Evolutionary conservation across 2,329 filamentous ascomycete species (phyloP).

Genomic region (Aspergillus proliferans): DNA sequence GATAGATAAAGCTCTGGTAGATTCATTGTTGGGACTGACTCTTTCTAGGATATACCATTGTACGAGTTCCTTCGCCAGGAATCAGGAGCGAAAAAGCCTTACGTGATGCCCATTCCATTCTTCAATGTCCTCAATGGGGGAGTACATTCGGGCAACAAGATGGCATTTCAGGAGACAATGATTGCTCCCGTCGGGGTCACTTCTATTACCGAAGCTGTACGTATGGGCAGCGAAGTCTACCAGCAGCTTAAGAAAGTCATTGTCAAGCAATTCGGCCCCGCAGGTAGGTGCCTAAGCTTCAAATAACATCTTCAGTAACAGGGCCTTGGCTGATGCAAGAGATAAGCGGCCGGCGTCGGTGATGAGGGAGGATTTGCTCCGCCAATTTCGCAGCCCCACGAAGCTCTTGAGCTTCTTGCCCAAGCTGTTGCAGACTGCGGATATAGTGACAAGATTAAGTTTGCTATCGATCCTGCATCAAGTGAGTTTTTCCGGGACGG

Average conservation of each 20-base stretch:
- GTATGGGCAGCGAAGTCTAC: slow-evolving; percentile 29
- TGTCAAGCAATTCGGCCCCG: slow-evolving; percentile 21
- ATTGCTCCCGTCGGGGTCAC: slow-evolving; percentile 9
- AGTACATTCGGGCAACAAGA: slow-evolving; percentile 30
- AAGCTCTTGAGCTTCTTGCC: slow-evolving; percentile 29
- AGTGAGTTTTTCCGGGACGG: slow-evolving; percentile 32
- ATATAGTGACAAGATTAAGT: slow-evolving; percentile 30
- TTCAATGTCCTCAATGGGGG: slow-evolving; percentile 55
- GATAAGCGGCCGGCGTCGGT: slow-evolving; percentile 19
- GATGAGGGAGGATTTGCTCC: slow-evolving; percentile 35
- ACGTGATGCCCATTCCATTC: slow-evolving; percentile 51
- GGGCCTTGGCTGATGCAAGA: background rate
- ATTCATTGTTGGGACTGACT: background rate
- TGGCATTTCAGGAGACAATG: slow-evolving; percentile 47
- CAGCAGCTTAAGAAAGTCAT: slow-evolving; percentile 25
- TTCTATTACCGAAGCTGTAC: slow-evolving; percentile 13
- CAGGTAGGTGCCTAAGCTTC: slow-evolving; percentile 13
- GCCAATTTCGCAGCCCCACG: slow-evolving; percentile 27
- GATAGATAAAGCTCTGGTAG: background rate
- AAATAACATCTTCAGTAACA: background rate
- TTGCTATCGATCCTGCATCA: slow-evolving; percentile 39
- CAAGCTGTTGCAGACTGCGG: slow-evolving; percentile 20
- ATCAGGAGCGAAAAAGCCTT: slow-evolving; percentile 33
- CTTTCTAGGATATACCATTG: background rate
- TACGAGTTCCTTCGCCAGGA: background rate